These are phyloP conservation scores for Rosa multiflora DNA, from an alignment of 306 rosid genomes.

Conservation along the genomic window DNA sequence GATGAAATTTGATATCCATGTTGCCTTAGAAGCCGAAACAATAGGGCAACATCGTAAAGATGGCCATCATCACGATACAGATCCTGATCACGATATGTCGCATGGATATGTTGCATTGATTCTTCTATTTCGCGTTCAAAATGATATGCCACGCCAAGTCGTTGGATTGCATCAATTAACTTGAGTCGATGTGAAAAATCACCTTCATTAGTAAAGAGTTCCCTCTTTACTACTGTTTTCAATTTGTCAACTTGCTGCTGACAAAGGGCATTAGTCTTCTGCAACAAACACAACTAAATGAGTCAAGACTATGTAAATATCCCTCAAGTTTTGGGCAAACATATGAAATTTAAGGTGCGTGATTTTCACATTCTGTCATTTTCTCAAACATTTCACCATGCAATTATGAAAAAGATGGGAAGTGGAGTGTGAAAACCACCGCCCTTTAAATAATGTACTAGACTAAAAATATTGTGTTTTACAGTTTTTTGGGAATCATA, in stretches of 20 bases:
- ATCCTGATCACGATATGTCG: not conserved
- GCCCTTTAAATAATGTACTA: no score
- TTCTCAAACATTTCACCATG: no score
- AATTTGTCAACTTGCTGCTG: not conserved
- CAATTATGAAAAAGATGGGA: no score
- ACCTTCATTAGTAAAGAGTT: not conserved
- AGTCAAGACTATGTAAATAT: no score
- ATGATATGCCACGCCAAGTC: constrained; percentile 24
- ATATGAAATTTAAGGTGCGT: no score
- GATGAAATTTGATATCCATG: constrained; percentile 13
- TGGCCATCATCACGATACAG: not conserved
- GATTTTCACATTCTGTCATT: no score
- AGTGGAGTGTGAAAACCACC: no score
- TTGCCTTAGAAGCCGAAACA: constrained; percentile 26
- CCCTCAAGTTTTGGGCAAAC: no score
- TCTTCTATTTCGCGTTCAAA: constrained; percentile 35
- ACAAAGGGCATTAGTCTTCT: not conserved
- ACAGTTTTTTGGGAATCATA: no score
- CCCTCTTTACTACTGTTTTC: constrained; percentile 19
- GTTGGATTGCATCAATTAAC: constrained; percentile 27
- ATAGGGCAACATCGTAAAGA: constrained; percentile 16
- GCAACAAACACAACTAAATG: not conserved
- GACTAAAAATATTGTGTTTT: no score
- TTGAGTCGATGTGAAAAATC: constrained; percentile 12
- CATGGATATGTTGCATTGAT: constrained; percentile 17